Percentiles rank a stretch among this genome's conserved stretches.
Conservation (phyloP, 2,329 filamentous ascomycete species). For the Diaporthe citrichinensis region DNA sequence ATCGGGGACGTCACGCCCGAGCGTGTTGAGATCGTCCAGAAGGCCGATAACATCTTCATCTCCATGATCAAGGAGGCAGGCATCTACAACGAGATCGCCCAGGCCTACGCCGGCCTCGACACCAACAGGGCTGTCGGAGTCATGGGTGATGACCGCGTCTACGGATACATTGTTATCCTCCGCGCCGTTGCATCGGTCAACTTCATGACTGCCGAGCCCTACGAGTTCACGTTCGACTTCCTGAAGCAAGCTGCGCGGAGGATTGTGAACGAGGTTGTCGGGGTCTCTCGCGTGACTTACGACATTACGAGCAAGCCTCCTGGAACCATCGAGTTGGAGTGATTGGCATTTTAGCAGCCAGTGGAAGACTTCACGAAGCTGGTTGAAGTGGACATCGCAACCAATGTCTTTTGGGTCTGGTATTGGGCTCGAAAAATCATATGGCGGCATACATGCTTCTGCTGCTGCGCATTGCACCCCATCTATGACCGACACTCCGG, state of each 20-base stretch:
- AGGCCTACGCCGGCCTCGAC: constrained; percentile 63
- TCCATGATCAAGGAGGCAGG: constrained; percentile 80
- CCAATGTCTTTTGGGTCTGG: neutral
- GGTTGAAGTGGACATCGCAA: neutral
- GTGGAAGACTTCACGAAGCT: neutral
- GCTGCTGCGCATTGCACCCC: neutral
- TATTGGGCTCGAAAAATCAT: neutral
- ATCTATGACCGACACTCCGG: neutral
- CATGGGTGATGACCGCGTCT: constrained; percentile 76
- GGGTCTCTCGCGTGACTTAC: constrained; percentile 80
- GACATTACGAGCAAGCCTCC: constrained; percentile 55
- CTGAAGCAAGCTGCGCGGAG: constrained; percentile 71
- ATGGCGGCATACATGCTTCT: neutral
- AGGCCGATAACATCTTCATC: constrained; percentile 85
- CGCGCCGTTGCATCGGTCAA: constrained; percentile 66
- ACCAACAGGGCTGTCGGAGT: constrained; percentile 58
- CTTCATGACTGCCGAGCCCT: constrained; percentile 84
- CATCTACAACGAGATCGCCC: constrained; percentile 72
- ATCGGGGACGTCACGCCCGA: constrained; percentile 88
- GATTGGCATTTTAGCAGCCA: neutral
- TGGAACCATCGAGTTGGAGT: constrained; percentile 28
- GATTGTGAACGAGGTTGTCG: constrained; percentile 84
- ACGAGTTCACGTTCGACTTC: constrained; percentile 62
- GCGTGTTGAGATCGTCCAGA: constrained; percentile 81
- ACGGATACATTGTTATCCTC: constrained; percentile 49